Evolutionary conservation across 306 rosid genomes (phyloP).

Genomic region (Oxytropis ochrocephala): DNA sequence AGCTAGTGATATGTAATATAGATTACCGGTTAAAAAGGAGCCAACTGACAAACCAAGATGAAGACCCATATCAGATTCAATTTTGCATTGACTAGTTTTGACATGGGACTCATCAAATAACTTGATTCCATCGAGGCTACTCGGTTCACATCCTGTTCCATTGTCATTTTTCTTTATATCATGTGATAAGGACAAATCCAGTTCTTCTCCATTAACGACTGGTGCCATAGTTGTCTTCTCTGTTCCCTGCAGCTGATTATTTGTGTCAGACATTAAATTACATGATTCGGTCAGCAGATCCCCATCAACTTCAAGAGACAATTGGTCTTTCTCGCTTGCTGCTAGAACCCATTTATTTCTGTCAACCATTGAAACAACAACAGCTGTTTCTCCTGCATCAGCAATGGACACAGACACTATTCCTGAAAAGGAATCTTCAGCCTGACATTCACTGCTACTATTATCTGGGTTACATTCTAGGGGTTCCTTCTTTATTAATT

Average conservation of each 20-base stretch:
- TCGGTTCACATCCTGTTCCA: conserved; percentile 34
- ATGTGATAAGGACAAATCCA: conserved; percentile 56
- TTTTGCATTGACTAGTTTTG: conserved; percentile 33
- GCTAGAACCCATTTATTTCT: conserved; percentile 33
- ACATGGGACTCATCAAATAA: conserved; percentile 32
- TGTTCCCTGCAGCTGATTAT: conserved; percentile 27
- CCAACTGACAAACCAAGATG: conserved; percentile 74
- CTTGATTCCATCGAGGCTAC: conserved; percentile 32
- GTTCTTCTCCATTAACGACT: conserved; percentile 36
- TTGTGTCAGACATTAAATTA: conserved; percentile 31
- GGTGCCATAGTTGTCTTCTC: conserved; percentile 32
- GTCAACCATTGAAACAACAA: conserved; percentile 84
- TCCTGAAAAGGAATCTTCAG: conserved; percentile 46
- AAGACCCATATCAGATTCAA: conserved; percentile 55
- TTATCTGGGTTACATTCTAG: conserved; percentile 30
- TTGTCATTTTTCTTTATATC: conserved; percentile 34
- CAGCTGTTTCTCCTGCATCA: conserved; percentile 89
- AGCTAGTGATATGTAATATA: background rate
- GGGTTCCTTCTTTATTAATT: conserved; percentile 28
- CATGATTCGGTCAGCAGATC: conserved; percentile 41
- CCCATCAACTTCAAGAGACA: conserved; percentile 42
- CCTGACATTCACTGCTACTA: conserved; percentile 29
- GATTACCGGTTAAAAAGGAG: conserved; percentile 56
- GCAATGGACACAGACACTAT: conserved; percentile 79
- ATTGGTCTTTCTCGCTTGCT: conserved; percentile 31